Evolutionary conservation across 2,329 filamentous ascomycete genomes (phyloP).

Genomic region (Arthroderma sp.): DNA sequence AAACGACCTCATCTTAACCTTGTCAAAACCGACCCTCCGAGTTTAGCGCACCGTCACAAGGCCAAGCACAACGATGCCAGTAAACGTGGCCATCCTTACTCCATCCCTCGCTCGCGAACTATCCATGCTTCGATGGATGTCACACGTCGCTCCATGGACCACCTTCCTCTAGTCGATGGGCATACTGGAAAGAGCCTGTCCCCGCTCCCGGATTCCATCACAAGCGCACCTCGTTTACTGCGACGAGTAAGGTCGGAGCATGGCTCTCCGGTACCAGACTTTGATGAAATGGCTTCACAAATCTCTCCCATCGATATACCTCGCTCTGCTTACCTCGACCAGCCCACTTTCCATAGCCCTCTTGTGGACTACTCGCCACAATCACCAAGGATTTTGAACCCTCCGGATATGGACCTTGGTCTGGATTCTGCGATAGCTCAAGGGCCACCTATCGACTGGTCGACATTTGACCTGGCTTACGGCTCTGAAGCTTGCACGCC

Average conservation of each 20-base stretch:
- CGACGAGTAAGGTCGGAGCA: slow-evolving; percentile 34
- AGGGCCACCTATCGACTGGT: slow-evolving; percentile 36
- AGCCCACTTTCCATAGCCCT: slow-evolving; percentile 22
- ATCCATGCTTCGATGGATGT: slow-evolving; percentile 34
- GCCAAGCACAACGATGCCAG: slow-evolving; percentile 53
- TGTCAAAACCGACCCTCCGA: slow-evolving; percentile 45
- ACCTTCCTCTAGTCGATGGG: slow-evolving; percentile 31
- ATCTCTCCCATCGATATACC: slow-evolving; percentile 29
- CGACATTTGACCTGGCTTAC: slow-evolving; percentile 31
- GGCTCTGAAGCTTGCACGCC: slow-evolving; percentile 22
- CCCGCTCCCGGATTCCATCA: slow-evolving; percentile 18
- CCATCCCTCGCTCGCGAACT: slow-evolving; percentile 43
- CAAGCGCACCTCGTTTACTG: slow-evolving; percentile 19
- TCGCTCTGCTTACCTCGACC: slow-evolving; percentile 22
- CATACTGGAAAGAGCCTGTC: slow-evolving; percentile 15
- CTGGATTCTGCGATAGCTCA: slow-evolving; percentile 25
- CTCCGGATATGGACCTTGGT: slow-evolving; percentile 30
- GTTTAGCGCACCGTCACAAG: slow-evolving; percentile 52
- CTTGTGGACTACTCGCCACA: slow-evolving; percentile 24
- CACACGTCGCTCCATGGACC: slow-evolving; percentile 40
- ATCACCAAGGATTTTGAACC: slow-evolving; percentile 28
- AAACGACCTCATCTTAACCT: slow-evolving; percentile 44
- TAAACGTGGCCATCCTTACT: slow-evolving; percentile 49
- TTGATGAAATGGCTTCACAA: slow-evolving; percentile 23
- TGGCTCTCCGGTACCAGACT: slow-evolving; percentile 28